Evolutionary conservation across 2,329 filamentous ascomycete genomes (phyloP), one percentile per base, ranked within the genome.

Genomic region (Alternaria incomplexa): DNA sequence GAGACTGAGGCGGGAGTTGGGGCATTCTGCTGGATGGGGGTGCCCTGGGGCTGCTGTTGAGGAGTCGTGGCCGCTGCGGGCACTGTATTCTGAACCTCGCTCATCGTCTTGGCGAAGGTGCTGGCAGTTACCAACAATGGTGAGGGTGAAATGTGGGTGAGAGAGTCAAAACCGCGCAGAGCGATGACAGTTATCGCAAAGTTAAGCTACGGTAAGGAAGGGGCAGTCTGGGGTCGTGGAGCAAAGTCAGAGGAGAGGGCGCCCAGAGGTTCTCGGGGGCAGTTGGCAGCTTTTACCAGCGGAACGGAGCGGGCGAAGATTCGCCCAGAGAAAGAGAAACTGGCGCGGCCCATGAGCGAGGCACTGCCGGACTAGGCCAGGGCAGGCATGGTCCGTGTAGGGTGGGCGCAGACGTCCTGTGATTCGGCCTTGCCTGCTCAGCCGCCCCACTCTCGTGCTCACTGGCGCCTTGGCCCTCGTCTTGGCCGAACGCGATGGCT

Each of bases 21-120:
- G 12, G 76, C 72, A 57, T 72, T 73, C 63, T 77, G 74, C 69
- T 78, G 77, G 22, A 73, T 73, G 8, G 76, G 73, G 12, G 75
- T 73, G 60, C 71, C 73, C 53, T 77, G 72, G 22, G 74, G 75
- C 61, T 77, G 76, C 48, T 73, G 72, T 59, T 77, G 74, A n/a
- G 73, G 74, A 47, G 72, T 68, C 25, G 72, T 67, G 36, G 68
- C 65, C 60, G 72, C 63, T 45, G 72, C 73, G 26, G 73, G 65
- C 56, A 68, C 68, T 36, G 70, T 60, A 53, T 68, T 64, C 54
- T 69, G 69, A 26, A 67, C 63, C 55, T 71, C 64, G 59, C 62
- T 64, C 64, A 67, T 67, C 48, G 44, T 58, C 64, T 67, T 64
- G 64, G 64, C 64, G 52, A 52, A 53, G 54, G n/a, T 45, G 32